Base-by-base conservation (phyloP, 2,329 filamentous ascomycete genomes). In the Pseudogymnoascus sp. region DNA sequence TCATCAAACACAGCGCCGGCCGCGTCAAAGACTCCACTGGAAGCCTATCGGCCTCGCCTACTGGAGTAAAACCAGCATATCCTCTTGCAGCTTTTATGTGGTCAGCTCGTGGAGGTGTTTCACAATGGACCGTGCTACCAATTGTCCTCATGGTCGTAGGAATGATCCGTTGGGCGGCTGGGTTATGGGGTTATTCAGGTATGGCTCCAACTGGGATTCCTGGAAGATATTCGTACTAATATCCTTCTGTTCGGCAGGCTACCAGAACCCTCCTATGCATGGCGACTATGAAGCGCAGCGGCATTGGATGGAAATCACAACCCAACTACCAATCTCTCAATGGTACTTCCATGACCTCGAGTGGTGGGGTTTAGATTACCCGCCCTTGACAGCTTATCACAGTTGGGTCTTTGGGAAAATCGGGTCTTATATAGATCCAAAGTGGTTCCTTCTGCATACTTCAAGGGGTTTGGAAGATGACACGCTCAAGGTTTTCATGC, bases 321-420 rank as follows among this genome's bases (percentile, higher is more conserved):
- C 84, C 7, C 84, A 96, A 62, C 78, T 99, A 1, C 94, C 94
- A 12, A 80, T 95, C 35, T 94, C 90, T 9, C 88, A 94, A 72
- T 99, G 95, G 94, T 99, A 99, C 74, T 96, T 95, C 70, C 90
- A 99, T 72, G 92, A 99, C 71, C 78, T 97, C 45, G 81, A 92
- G 69, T 99, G 92, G 86, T 99, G 94, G 94, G 95, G 95, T 0
- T 80, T 99, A 65, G 94, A 99, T 75, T 99, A 99, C 72, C 94
- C 94, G 60, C 94, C 94, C 58, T 81, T 99, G 74, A 99, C 94
- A 59, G 95, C 94, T 58, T 99, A 99, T 75, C 94, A 99, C 74
- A 96, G 92, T 77, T 97, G 92, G 92, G 70, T 94, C n/a, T 76
- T 95, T 63, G 94, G 94, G 64, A 88, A 87, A 74, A 82, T 96